Percentiles rank a stretch among this genome's conserved stretches.
Evolutionary conservation across 2,329 filamentous ascomycete genomes (phyloP).

Genomic region (Akanthomyces lecanii): DNA sequence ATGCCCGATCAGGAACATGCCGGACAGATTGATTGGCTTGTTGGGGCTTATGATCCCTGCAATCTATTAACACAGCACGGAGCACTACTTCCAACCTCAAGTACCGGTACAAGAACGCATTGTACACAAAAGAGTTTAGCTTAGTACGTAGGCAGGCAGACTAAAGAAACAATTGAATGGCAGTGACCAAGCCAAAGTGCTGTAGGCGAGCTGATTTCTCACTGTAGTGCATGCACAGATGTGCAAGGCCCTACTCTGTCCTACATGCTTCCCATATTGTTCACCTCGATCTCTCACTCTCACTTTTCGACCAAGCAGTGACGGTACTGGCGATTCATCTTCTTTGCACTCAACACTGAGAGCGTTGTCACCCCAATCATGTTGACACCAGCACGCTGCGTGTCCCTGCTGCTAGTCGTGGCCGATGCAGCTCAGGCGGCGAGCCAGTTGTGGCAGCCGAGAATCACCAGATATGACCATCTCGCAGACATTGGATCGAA

Average conservation of each 20-base stretch:
- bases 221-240: not conserved
- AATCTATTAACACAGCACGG: not conserved
- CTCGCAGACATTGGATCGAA: not conserved
- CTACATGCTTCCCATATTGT: not conserved
- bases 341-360: not conserved
- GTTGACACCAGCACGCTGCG: not conserved
- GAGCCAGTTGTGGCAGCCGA: not conserved
- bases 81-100: not conserved
- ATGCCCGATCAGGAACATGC: not conserved
- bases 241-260: not conserved
- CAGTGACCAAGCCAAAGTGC: not conserved
- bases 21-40: not conserved
- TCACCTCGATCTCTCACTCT: not conserved
- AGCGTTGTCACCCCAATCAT: not conserved
- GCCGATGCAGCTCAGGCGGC: not conserved
- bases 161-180: not conserved
- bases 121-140: not conserved
- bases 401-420: not conserved
- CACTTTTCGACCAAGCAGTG: not conserved
- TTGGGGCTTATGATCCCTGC: not conserved
- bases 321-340: not conserved
- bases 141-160: not conserved
- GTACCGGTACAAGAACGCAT: not conserved
- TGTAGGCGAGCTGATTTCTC: not conserved
- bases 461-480: not conserved